Base-by-base conservation (phyloP, 106 monocot species). In the Posidonia australis region DNA sequence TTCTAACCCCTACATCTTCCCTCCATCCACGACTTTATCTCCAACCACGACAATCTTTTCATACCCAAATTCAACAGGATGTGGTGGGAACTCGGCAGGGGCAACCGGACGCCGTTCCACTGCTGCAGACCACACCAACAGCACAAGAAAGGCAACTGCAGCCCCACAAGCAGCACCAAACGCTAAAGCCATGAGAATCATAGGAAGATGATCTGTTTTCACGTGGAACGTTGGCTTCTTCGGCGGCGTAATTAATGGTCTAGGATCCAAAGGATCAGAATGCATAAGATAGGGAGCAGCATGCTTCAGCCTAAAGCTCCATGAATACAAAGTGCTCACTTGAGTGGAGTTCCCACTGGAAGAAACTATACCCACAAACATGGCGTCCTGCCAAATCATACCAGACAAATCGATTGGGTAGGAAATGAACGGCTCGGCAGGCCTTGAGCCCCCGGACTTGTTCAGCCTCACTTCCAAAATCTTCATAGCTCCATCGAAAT, bases 251-350 rank as follows among this genome's bases (percentile, higher is more conserved):
- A 61, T 20, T 23, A 74, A 60, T 36, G 60, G 55, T 21, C 67
- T 44, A 5, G 96, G 96, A 76, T 96, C 74, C 63, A 96, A 54
- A 1, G 96, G 96, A 55, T 96, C 78, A 3, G 96, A 96, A 59
- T 96, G 96, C 86, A 84, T 70, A 30, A 53, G 29, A 55, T 80
- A 96, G 9, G 84, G 74, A 21, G 69, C 62, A 48, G 82, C 80
- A 28, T 73, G 78, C 26, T 60, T 81, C 47, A 79, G 60, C 5
- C 22, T 29, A 63, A 96, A 96, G 49, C 69, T 78, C 96, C 96
- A 96, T 5, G 79, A 63, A 51, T 82, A 90, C 25, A 96, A 29
- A 13, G 5, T 52, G 69, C 55, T 82, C 14, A 47, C 47, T 41
- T 31, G 68, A 51, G 70, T 69, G 13, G 77, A 68, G 44, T 72